Percentiles rank a stretch among this genome's conserved stretches.
Evolutionary conservation across 345 rosid species (phyloP).

Genomic region (Camelina sativa): DNA sequence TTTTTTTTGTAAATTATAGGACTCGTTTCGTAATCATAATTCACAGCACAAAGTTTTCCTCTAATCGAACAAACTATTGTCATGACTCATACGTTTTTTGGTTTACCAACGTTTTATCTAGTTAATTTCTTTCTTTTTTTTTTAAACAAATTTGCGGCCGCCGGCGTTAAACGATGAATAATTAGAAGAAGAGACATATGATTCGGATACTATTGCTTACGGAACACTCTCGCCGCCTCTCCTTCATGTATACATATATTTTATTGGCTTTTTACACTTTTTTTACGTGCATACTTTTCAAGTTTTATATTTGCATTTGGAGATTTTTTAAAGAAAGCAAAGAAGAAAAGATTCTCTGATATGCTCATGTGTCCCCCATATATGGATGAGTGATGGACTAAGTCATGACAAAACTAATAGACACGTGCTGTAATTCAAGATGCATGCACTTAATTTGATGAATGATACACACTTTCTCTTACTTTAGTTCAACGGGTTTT

Average conservation of each 20-base stretch:
- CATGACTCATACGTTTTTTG: not conserved
- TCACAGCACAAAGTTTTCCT: not conserved
- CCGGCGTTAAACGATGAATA: conserved; percentile 19
- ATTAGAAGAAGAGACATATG: conserved; percentile 2
- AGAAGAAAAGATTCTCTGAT: not conserved
- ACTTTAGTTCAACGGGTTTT: conserved; percentile 20
- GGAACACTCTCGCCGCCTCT: conserved; percentile 44
- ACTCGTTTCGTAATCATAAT: not conserved
- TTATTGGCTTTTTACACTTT: not conserved
- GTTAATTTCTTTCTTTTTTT: too few species aligned
- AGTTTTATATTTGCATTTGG: conserved; percentile 28
- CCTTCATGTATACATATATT: not conserved
- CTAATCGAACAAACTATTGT: not conserved
- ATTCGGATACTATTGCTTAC: conserved; percentile 39
- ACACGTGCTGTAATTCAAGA: conserved; percentile 42
- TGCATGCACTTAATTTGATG: conserved; percentile 36
- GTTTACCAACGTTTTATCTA: not conserved
- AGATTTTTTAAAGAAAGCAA: not conserved
- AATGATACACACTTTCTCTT: conserved; percentile 22
- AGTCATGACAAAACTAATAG: conserved; percentile 32
- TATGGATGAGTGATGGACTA: conserved; percentile 30
- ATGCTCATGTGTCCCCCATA: conserved; percentile 32
- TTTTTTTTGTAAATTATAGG: not conserved
- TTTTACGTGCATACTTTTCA: conserved; percentile 1
- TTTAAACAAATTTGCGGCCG: conserved; percentile 12